Conservation (phyloP, 805 yeast genomes). For the Diddensiella santjacobensis region DNA sequence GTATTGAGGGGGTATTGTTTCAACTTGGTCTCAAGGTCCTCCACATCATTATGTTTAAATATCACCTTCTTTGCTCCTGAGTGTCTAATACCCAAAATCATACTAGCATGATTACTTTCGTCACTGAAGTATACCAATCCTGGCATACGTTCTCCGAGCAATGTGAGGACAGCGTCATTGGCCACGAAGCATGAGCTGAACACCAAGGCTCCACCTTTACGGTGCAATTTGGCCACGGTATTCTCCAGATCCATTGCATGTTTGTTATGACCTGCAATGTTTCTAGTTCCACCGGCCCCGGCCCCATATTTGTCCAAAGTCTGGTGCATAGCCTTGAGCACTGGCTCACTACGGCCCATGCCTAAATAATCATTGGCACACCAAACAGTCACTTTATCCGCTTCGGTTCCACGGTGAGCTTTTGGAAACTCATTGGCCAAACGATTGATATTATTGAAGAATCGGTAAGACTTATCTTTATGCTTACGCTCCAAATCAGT, state of each 20-base stretch:
- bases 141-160: constrained; percentile 86
- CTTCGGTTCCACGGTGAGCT: constrained; percentile 76
- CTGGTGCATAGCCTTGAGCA: constrained; percentile 69
- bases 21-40: constrained; percentile 74
- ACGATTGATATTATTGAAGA: constrained; percentile 94
- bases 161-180: constrained; percentile 88
- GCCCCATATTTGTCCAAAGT: constrained; percentile 89
- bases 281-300: constrained; percentile 99
- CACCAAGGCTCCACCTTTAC: constrained; percentile 91
- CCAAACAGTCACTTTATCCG: constrained; percentile 95
- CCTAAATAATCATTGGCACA: constrained; percentile 97
- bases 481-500: constrained; percentile 70
- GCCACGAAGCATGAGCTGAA: constrained; percentile 96
- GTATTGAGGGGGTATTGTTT: constrained; percentile 76
- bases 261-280: constrained; percentile 94
- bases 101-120: constrained; percentile 92
- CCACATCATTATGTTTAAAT: constrained; percentile 86
- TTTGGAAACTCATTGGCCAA: constrained; percentile 89
- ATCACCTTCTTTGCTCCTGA: constrained; percentile 84
- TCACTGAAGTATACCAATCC: constrained; percentile 90
- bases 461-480: constrained; percentile 87
- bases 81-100: constrained; percentile 94
- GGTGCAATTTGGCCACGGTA: constrained; percentile 84
- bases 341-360: constrained; percentile 78
- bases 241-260: constrained; percentile 87